Conservation (phyloP, 2,329 filamentous ascomycete genomes). For the Sporothrix dimorphospora region DNA sequence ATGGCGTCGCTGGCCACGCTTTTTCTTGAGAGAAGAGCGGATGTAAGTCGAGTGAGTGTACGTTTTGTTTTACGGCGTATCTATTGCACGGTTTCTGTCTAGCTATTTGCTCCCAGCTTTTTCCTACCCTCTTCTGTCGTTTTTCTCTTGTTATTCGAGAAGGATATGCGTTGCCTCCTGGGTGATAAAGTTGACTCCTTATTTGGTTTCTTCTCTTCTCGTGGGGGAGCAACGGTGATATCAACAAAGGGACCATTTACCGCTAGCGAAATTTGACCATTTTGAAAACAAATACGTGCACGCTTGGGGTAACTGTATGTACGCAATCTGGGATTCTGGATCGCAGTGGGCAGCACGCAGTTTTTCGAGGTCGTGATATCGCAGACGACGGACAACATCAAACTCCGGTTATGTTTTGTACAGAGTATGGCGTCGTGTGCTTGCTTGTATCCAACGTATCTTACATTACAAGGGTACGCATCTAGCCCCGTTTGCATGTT, state of each 20-base stretch:
- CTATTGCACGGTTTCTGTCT: not conserved
- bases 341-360: not conserved
- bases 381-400: not conserved
- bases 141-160: no score
- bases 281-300: not conserved
- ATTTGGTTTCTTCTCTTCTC: not conserved
- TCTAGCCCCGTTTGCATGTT: not conserved
- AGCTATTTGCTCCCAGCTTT: not conserved
- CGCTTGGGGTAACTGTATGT: not conserved
- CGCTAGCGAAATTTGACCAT: not conserved
- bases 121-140: not conserved
- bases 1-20: no score
- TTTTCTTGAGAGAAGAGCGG: not conserved
- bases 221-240: not conserved
- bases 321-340: not conserved
- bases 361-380: not conserved
- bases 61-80: constrained; percentile 16
- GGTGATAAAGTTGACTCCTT: not conserved
- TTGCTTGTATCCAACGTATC: no score
- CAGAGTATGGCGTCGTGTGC: no score
- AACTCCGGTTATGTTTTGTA: no score
- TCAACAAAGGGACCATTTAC: not conserved
- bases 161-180: not conserved
- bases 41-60: constrained; percentile 15
- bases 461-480: not conserved